These are phyloP conservation scores for Monosporozyma solicola DNA, from an alignment of 805 yeast genomes.

Conservation along the genomic window DNA sequence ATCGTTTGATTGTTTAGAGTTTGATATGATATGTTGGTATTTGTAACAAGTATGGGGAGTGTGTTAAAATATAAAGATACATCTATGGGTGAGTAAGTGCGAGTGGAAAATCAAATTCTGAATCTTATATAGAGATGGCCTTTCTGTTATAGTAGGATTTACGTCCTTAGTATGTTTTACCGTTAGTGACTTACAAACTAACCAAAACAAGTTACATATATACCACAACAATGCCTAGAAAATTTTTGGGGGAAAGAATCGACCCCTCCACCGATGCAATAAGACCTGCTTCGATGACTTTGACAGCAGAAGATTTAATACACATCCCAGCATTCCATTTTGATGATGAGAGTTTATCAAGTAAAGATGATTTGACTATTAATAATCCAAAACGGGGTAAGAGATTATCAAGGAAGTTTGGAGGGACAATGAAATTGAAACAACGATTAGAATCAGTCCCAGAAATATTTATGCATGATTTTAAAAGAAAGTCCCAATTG, in stretches of 20 bases:
- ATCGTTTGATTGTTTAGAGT: background rate
- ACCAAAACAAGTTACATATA: background rate
- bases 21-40: background rate
- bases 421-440: constrained; percentile 23
- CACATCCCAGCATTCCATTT: constrained; percentile 17
- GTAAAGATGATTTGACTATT: background rate
- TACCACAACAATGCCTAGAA: constrained; percentile 18
- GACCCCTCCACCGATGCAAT: constrained; percentile 19
- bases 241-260: constrained; percentile 25
- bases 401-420: constrained; percentile 16
- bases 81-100: background rate
- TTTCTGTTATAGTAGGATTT: background rate
- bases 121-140: background rate
- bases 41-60: background rate
- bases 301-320: constrained; percentile 23
- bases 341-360: constrained; percentile 1
- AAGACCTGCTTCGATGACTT: constrained; percentile 26
- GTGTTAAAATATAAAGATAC: background rate
- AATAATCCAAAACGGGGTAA: constrained; percentile 3
- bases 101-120: background rate
- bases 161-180: background rate
- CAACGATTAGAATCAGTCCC: constrained; percentile 27
- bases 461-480: constrained; percentile 22
- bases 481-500: constrained; percentile 9
- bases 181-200: too few species aligned